Conservation (phyloP, 768 basidiomycete genomes). For the Albatrellus ellisii region DNA sequence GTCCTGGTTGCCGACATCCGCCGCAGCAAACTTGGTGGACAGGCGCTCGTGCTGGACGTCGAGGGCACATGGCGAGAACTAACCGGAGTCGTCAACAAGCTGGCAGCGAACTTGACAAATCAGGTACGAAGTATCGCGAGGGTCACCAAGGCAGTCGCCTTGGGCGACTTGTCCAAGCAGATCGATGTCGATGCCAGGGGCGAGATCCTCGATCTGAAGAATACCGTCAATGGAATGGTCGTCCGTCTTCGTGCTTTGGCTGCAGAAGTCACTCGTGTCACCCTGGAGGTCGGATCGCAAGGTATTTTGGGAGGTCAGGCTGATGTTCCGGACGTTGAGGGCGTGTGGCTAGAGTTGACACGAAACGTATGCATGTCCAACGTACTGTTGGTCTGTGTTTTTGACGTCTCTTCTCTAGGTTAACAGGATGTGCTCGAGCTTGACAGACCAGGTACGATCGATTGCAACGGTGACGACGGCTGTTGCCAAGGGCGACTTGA, state of each 20-base stretch:
- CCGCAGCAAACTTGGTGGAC: constrained; percentile 59
- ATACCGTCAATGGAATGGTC: constrained; percentile 37
- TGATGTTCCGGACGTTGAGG: constrained; percentile 74
- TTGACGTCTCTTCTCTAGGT: constrained; percentile 27
- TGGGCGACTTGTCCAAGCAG: constrained; percentile 78
- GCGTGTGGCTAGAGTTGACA: constrained; percentile 72
- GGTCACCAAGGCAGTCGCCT: constrained; percentile 60
- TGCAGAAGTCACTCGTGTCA: constrained; percentile 71
- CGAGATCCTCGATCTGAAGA: constrained; percentile 73
- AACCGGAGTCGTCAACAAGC: constrained; percentile 67
- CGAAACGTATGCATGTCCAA: constrained; percentile 35
- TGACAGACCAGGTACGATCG: constrained; percentile 66
- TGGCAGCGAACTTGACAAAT: constrained; percentile 57
- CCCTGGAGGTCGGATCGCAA: constrained; percentile 72
- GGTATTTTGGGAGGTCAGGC: constrained; percentile 83
- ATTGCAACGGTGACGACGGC: constrained; percentile 77
- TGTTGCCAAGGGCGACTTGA: constrained; percentile 79
- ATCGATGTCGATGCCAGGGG: constrained; percentile 83
- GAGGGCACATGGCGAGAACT: constrained; percentile 79
- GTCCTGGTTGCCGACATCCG: background rate
- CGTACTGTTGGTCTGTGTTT: background rate
- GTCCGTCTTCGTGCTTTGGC: constrained; percentile 44
- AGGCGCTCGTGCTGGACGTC: constrained; percentile 75
- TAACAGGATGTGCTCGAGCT: constrained; percentile 63
- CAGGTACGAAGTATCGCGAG: constrained; percentile 39